Evolutionary conservation across 305 asterid genomes (phyloP), one percentile per base, ranked within the genome.

Genomic region (Plantago coronopus): DNA sequence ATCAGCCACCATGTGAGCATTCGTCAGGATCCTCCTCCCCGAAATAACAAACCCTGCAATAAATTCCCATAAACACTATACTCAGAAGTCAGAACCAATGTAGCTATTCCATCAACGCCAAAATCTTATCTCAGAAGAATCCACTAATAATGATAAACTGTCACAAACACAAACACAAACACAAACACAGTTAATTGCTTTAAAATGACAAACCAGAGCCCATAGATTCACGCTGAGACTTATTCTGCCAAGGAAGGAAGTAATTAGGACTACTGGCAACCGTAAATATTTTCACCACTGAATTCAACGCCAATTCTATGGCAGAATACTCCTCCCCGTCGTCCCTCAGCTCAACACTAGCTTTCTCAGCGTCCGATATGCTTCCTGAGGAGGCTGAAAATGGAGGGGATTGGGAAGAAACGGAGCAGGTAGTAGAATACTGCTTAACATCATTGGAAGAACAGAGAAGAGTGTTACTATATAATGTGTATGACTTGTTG

Each of bases 1-100:
- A 83, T 91, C 97, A 67, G 98, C 98, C 76, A 91, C 98, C 25
- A 91, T 97, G 64, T 91, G 98, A 31, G 98, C 98, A 80, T 91
- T 91, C 34, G 97, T 88, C 54, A 91, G 68, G 73, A 91, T 91
- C 78, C 94, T 79, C 81, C 79, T 88, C 47, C 88, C 91, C 7
- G 82, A 73, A 63, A 88, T 91, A 69, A 88, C 83, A 73, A 91
- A 91, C 23, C 98, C 95, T 91, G 76, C 53, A 66, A 53, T 25
- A 22, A 56, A 59, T 47, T 69, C 37, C 38, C 23, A 66, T 18
- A 69, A 54, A 16, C 42, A 37, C 65, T 57, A 63, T 23, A 20
- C 25, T 57, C 18, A 47, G 21, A 17, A 5, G 43, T 37, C 48
- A 51, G 53, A 57, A 56, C n/a, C n/a, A n/a, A n/a, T n/a, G n/a